phyloP scores from a whole-genome alignment of 768 basidiomycete genomes.

The Sutorius australiensis region DNA sequence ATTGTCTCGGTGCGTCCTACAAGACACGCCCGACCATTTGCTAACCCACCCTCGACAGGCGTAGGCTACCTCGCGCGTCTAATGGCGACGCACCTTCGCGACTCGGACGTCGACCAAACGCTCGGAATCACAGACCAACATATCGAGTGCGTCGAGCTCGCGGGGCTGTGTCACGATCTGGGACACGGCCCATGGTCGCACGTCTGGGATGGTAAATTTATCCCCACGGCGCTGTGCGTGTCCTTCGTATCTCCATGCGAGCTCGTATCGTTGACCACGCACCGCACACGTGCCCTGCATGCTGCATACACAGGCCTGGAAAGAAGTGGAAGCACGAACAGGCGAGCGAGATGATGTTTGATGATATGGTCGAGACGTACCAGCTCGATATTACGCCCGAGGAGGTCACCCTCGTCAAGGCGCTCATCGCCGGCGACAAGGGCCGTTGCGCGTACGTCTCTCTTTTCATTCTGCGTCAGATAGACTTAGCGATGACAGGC shows the following conservation, averaged over 20 bases:
- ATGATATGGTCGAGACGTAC: slow-evolving; percentile 58
- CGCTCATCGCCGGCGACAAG: slow-evolving; percentile 67
- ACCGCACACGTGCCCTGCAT: neutral
- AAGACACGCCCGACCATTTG: too few relatives aligned
- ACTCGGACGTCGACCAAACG: slow-evolving; percentile 46
- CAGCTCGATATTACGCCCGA: slow-evolving; percentile 43
- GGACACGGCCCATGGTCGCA: slow-evolving; percentile 87
- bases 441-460: slow-evolving; percentile 47
- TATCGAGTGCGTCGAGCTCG: slow-evolving; percentile 71
- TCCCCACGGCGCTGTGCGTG: slow-evolving; percentile 61
- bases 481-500: slow-evolving; percentile 1
- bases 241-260: too few relatives aligned
- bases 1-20: slow-evolving; percentile 58
- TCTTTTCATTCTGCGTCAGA: neutral
- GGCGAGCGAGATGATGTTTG: slow-evolving; percentile 81
- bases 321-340: slow-evolving; percentile 70
- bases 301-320: slow-evolving; percentile 34
- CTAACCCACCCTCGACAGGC: slow-evolving; percentile 38
- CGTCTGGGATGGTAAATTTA: slow-evolving; percentile 75
- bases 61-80: slow-evolving; percentile 68
- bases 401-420: slow-evolving; percentile 66
- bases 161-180: slow-evolving; percentile 80
- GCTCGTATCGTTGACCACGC: too few relatives aligned
- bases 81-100: slow-evolving; percentile 55
- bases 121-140: slow-evolving; percentile 69